Evolutionary conservation across 2,329 filamentous ascomycete genomes (phyloP).

Genomic region (Canariomyces notabilis): DNA sequence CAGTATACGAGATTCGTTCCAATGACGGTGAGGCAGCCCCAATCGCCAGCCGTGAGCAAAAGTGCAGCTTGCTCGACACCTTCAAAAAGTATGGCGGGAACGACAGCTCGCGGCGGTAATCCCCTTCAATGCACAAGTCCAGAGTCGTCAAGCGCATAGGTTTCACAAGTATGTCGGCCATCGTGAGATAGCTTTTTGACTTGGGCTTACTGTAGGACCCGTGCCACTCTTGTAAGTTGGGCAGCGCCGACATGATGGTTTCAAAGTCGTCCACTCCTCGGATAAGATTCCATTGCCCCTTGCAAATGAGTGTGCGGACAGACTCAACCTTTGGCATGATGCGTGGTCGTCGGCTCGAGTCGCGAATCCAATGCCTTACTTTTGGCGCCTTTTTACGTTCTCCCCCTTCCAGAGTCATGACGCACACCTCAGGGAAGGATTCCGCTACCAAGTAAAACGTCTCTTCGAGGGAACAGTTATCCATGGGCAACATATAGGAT

Average conservation of each 20-base stretch:
- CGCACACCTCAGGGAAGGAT: slow-evolving; percentile 55
- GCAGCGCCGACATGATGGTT: slow-evolving; percentile 56
- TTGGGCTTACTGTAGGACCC: slow-evolving; percentile 67
- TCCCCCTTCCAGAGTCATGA: slow-evolving; percentile 71
- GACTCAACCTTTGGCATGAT: slow-evolving; percentile 40
- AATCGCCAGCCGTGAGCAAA: slow-evolving; percentile 59
- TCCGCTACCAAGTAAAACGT: slow-evolving; percentile 59
- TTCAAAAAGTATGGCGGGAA: slow-evolving; percentile 59
- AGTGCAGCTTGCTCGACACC: slow-evolving; percentile 54
- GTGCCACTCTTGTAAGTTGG: slow-evolving; percentile 59
- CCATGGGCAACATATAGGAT: slow-evolving; percentile 53
- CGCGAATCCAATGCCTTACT: slow-evolving; percentile 50
- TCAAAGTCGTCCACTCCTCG: slow-evolving; percentile 58
- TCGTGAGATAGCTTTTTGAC: slow-evolving; percentile 66
- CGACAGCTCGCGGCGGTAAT: slow-evolving; percentile 60
- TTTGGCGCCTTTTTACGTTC: slow-evolving; percentile 70
- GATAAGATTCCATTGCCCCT: slow-evolving; percentile 74
- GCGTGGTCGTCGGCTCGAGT: slow-evolving; percentile 11
- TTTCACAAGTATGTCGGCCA: slow-evolving; percentile 57
- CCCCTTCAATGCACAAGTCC: slow-evolving; percentile 65
- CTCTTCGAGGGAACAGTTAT: slow-evolving; percentile 66
- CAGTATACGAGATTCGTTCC: slow-evolving; percentile 67
- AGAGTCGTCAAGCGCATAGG: slow-evolving; percentile 57
- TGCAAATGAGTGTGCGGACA: slow-evolving; percentile 64
- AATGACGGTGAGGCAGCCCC: slow-evolving; percentile 55